Conservation (phyloP, 805 yeast genomes). For the Starmerella asiatica region DNA sequence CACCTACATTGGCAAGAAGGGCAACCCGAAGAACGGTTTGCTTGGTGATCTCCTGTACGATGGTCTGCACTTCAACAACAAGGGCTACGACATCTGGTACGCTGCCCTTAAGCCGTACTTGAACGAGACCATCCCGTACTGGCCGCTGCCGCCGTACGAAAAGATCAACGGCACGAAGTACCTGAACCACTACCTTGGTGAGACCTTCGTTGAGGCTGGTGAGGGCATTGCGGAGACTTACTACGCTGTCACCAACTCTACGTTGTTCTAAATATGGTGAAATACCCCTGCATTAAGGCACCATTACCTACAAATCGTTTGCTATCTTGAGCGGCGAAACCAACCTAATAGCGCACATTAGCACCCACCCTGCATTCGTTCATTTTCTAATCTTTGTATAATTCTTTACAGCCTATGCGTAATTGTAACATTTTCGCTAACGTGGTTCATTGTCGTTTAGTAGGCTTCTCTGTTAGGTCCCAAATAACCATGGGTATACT, state of each 20-base stretch:
- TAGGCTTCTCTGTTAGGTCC: no score
- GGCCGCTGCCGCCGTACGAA: conserved; percentile 2
- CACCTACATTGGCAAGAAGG: conserved; percentile 9
- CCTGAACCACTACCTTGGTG: conserved; percentile 1
- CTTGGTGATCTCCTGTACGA: conserved; percentile 30
- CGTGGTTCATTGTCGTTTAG: no score
- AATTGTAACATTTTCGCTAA: no score
- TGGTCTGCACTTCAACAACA: conserved; percentile 50
- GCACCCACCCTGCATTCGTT: not conserved
- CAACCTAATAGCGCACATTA: not conserved
- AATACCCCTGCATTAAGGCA: no score
- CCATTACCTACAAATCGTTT: no score
- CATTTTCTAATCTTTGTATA: not conserved
- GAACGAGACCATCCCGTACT: not conserved
- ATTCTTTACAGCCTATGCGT: no score
- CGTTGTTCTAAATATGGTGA: not conserved
- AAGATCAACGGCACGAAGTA: conserved; percentile 9
- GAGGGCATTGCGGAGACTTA: not conserved
- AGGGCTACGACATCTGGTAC: conserved; percentile 39
- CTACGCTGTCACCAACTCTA: not conserved
- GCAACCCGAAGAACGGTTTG: conserved; percentile 9
- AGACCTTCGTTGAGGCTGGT: not conserved
- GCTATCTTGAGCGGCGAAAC: no score
- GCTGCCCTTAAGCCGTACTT: conserved; percentile 3
- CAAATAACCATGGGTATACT: no score